phyloP scores from a whole-genome alignment of 2,329 filamentous ascomycete genomes.

The Fusarium armeniacum region DNA sequence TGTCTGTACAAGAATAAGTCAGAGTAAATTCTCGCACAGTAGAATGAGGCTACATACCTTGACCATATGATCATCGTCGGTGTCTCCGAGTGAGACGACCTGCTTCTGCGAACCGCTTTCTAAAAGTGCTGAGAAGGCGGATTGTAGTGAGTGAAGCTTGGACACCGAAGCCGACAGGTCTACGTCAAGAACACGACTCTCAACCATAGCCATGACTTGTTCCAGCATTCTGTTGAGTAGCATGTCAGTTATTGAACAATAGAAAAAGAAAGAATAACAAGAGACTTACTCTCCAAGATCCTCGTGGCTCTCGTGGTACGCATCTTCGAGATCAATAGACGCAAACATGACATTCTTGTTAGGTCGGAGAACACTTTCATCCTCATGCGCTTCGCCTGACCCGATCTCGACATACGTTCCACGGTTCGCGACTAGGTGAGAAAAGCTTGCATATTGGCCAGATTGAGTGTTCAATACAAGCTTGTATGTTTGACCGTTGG shows the following conservation, averaged over 20 bases:
- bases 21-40: neutral
- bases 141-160: constrained; percentile 22
- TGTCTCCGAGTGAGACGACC: constrained; percentile 26
- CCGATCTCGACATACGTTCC: constrained; percentile 41
- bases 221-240: constrained; percentile 21
- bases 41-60: constrained; percentile 21
- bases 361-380: constrained; percentile 19
- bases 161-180: constrained; percentile 23
- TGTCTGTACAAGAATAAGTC: constrained; percentile 20
- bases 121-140: constrained; percentile 26
- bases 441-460: constrained; percentile 36
- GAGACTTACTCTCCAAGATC: constrained; percentile 39
- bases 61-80: constrained; percentile 23
- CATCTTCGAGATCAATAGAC: constrained; percentile 42
- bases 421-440: constrained; percentile 38
- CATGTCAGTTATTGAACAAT: constrained; percentile 15
- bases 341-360: constrained; percentile 45
- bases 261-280: neutral
- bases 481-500: constrained; percentile 28
- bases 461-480: constrained; percentile 38
- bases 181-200: constrained; percentile 22
- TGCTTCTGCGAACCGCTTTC: constrained; percentile 27
- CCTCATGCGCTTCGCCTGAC: constrained; percentile 7
- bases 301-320: constrained; percentile 34
- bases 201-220: constrained; percentile 28